Evolutionary conservation across 2,329 filamentous ascomycete genomes (phyloP), one percentile per base, ranked within the genome.

Genomic region (Colletotrichum tofieldiae): DNA sequence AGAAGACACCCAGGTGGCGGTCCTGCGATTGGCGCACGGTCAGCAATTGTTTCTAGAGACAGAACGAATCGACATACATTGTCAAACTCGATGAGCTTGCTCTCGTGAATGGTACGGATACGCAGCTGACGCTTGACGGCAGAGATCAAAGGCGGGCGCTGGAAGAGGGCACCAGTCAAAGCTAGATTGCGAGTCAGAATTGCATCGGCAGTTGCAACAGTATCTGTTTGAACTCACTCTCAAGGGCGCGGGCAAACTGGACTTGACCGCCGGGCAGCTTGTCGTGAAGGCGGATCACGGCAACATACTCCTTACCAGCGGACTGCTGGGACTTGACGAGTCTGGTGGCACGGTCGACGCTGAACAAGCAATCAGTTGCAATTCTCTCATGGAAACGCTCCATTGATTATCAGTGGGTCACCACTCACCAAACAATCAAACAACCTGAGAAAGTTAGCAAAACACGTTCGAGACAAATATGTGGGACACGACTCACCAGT

Each of bases 321-420:
- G 96, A 95, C 85, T 99, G 96, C 86, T 99, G 96, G 65, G 95
- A 98, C 89, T 99, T 99, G 83, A 99, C 96, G 71, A 99, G 92
- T 80, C 96, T 93, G 76, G 96, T 99, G 66, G 96, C 96, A 80
- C 96, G 95, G 86, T 98, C 96, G 82, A 98, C 94, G 85, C 75
- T 74, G 52, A 14, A 52, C 11, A 56, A 51, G 23, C 29, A 47
- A 20, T 64, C 20, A 62, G 60, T 37, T 35, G 37, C 16, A 26
- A 37, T 55, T 55, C 52, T 52, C 23, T 56, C 5, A 41, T 32
- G 45, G 54, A 59, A 59, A 29, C 39, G 37, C 41, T 62, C 66
- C 68, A 39, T 37, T 11, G 20, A 26, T 3, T 43, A 63, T 56
- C 41, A 20, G 32, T 54, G 51, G 35, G 54, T 55, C 43, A 16